Evolutionary conservation across 345 rosid species (phyloP).

Genomic region (Pelargonium nanum): DNA sequence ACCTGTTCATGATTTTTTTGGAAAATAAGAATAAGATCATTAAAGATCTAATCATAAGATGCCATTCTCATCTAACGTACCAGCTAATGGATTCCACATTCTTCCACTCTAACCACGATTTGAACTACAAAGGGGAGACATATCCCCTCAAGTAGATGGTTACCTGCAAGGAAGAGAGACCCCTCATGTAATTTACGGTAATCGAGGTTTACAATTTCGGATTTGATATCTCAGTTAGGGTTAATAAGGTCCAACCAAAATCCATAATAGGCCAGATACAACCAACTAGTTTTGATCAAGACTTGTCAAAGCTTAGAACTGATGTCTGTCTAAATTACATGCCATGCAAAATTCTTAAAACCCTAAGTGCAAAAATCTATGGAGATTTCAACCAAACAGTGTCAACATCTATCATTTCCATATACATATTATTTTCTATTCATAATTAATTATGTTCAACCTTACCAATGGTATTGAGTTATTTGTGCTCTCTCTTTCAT

Average conservation of each 20-base stretch:
- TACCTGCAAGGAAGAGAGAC: not conserved
- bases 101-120: no score
- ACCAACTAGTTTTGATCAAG: not conserved
- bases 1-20: not conserved
- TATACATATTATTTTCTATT: not conserved
- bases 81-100: no score
- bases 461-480: not conserved
- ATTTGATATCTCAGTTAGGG: no score
- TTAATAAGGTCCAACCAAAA: no score
- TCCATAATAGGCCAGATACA: no score
- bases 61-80: not conserved
- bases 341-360: not conserved
- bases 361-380: not conserved
- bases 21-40: no score
- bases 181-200: not conserved
- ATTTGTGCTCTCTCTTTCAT: not conserved
- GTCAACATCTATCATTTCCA: not conserved
- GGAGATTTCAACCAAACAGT: not conserved
- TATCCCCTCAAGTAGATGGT: not conserved
- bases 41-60: not conserved
- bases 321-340: not conserved
- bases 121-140: no score
- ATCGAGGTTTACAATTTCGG: not conserved
- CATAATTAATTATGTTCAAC: conserved; percentile 1
- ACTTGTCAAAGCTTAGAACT: conserved; percentile 2